Percentiles rank a stretch among this genome's conserved stretches.
These are phyloP conservation scores for Powellomyces hirtus DNA, from an alignment of 192 early-diverging fungal species.

Conservation along the genomic window DNA sequence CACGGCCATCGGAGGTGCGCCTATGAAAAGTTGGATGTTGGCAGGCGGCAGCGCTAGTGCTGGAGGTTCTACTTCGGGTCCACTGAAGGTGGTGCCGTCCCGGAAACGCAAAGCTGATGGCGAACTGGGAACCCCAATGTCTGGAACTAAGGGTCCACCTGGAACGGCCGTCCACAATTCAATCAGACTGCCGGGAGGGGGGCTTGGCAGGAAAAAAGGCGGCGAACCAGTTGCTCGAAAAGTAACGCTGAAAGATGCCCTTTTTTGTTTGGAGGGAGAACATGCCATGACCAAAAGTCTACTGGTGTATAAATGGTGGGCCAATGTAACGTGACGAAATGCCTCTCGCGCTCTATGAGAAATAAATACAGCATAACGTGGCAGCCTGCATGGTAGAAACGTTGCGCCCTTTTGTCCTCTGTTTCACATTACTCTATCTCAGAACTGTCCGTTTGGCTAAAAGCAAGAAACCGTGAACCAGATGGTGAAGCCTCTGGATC, in stretches of 20 bases:
- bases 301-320: slow-evolving; percentile 14
- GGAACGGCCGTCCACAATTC: background rate
- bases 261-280: slow-evolving; percentile 20
- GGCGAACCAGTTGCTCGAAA: background rate
- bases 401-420: no score
- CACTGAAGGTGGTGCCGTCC: background rate
- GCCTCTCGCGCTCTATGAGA: no score
- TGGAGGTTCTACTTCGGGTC: background rate
- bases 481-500: no score
- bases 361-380: no score
- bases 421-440: no score
- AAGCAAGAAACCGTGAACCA: no score
- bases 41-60: slow-evolving; percentile 6
- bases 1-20: slow-evolving; percentile 9
- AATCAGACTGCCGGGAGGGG: background rate
- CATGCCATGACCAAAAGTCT: slow-evolving; percentile 14
- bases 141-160: background rate
- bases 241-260: slow-evolving; percentile 18
- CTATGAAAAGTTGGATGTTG: slow-evolving; percentile 25
- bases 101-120: slow-evolving; percentile 7
- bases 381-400: no score
- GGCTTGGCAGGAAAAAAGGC: background rate
- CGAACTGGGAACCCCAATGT: background rate
- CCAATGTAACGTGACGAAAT: slow-evolving; percentile 14
- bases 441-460: no score